Conservation (phyloP, 192 early-diverging fungal genomes). For the Oehlia diaphana region DNA sequence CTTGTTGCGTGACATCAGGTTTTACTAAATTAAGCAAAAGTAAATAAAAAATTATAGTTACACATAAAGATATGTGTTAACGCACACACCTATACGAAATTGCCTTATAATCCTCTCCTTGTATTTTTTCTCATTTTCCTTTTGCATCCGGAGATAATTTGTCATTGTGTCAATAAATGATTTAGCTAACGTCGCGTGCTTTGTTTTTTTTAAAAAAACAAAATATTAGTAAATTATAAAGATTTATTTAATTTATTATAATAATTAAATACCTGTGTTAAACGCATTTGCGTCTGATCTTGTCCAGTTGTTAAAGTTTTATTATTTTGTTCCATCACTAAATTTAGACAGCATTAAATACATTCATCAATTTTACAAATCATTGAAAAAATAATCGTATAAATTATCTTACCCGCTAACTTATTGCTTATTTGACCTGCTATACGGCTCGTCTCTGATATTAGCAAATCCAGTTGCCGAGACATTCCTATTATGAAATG, state of each 20-base stretch:
- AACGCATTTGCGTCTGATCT: conserved; percentile 16
- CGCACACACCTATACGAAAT: background rate
- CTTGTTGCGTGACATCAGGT: conserved; percentile 17
- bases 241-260: background rate
- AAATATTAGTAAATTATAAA: background rate
- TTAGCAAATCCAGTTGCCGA: conserved; percentile 20
- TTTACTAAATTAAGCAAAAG: background rate
- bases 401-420: background rate
- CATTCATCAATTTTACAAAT: background rate
- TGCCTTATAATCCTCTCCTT: background rate
- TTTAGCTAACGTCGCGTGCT: conserved; percentile 15
- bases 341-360: too few relatives aligned
- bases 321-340: conserved; percentile 20
- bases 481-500: conserved; percentile 20
- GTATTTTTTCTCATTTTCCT: conserved; percentile 10
- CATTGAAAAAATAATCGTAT: background rate
- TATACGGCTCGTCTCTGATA: conserved; percentile 16
- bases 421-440: conserved; percentile 2
- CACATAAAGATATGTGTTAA: background rate
- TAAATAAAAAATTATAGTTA: background rate
- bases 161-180: conserved; percentile 20
- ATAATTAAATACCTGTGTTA: background rate
- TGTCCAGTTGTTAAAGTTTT: background rate
- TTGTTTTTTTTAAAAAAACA: background rate
- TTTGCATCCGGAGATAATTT: conserved; percentile 1